Percentiles rank a stretch among this genome's conserved stretches.
These are phyloP conservation scores for Senna siamea DNA, from an alignment of 306 rosid genomes.

Conservation along the genomic window DNA sequence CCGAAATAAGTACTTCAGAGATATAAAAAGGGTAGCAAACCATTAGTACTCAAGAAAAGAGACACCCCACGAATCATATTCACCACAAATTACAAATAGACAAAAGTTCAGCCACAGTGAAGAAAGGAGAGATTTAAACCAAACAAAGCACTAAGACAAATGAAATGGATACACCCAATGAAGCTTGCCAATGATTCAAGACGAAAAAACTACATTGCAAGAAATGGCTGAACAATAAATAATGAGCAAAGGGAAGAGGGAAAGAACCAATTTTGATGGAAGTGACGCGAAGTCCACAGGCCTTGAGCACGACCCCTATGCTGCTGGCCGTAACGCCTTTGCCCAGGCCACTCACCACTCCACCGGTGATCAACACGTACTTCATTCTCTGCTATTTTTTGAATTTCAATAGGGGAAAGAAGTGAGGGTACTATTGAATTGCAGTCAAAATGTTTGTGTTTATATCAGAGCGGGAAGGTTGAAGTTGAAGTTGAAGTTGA, in stretches of 20 bases:
- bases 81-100: neutral
- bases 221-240: neutral
- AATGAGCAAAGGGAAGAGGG: neutral
- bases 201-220: neutral
- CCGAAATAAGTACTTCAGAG: neutral
- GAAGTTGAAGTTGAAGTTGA: neutral
- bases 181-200: constrained; percentile 10
- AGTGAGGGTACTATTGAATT: neutral
- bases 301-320: constrained; percentile 91
- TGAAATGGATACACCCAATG: neutral
- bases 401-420: neutral
- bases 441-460: constrained; percentile 49
- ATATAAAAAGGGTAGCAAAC: neutral
- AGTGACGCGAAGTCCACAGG: constrained; percentile 97
- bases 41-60: neutral
- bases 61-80: neutral
- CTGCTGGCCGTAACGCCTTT: constrained; percentile 99
- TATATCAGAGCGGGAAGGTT: constrained; percentile 57
- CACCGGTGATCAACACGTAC: constrained; percentile 89
- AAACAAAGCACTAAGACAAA: neutral
- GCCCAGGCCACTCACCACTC: constrained; percentile 99
- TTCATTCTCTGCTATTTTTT: constrained; percentile 52
- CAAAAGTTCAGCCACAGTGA: neutral
- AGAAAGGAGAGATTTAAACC: neutral
- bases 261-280: constrained; percentile 90